Base-by-base conservation (phyloP, 495 filamentous ascomycete species). In the Penicillium robsamsonii region DNA sequence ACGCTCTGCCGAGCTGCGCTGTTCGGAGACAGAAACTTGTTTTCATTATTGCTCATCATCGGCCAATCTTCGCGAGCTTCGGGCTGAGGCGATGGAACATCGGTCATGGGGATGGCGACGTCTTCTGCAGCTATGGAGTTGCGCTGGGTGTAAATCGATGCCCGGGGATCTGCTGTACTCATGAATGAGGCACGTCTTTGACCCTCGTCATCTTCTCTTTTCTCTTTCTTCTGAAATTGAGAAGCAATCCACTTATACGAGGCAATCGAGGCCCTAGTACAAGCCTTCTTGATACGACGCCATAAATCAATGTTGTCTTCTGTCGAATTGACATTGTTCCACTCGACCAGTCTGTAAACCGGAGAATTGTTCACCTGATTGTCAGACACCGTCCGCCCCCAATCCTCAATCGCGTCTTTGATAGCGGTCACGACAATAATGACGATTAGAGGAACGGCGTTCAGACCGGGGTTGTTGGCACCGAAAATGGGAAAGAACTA, bases 401-500 rank as follows among this genome's bases (percentile, higher is more conserved):
- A 97, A 78, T 99, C 95, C 73, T 99, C 95, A 59, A 97, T 89
- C n/a, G 87, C 94, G 67, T 99, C 95, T 74, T 97, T 99, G 63
- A 96, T 76, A 5, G 89, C 85, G 9, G 95, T 99, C 46, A 97
- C 81, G 58, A 85, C 75, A n/a, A 99, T 76, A 71, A 99, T 99
- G 62, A 97, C 85, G 64, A 97, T 96, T 65, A 99, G 73, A 46
- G 95, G 95, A 29, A 93, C 89, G 6, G 92, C 85, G 70, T 92
- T 93, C 29, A 99, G 76, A 27, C 87, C 95, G 22, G 95, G 92
- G 69, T 96, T 95, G 27, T 86, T 81, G 56, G 87, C 92, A 59
- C 95, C 95, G 67, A 99, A 99, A 53, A 97, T 96, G 50, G 89
- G 83, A 70, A 97, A 97, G 71, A 93, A 90, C 95, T 97, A 79